Evolutionary conservation across 2,329 filamentous ascomycete genomes (phyloP), one percentile per base, ranked within the genome.

Genomic region (Penicillium sp.): DNA sequence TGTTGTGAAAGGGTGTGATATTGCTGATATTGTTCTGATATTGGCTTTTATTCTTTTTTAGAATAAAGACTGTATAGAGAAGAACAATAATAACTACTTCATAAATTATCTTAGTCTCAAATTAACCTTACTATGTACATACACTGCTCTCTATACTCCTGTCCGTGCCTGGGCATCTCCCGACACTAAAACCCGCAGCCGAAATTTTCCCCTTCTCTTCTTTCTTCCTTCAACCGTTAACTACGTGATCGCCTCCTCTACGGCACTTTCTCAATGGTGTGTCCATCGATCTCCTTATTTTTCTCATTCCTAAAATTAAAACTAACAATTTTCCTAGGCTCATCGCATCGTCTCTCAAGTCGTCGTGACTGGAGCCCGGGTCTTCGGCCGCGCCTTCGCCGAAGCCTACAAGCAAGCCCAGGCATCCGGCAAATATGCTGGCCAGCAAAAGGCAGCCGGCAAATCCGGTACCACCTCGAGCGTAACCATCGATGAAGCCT

Each of bases 361-460:
- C 73, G 83, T 96, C 72, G 70, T 97, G 59, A 89, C 88, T 64
- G 91, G 91, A 75, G 81, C 83, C 55, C 88, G 93, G 63, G 93
- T 97, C 61, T 82, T 98, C 69, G 89, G 90, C 57, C 88, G 90
- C 61, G 90, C 93, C 63, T 93, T 97, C 68, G 77, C 83, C 63
- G 93, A 96, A 74, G 93, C 93, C 58, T 98, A 94, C 76, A 89
- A 88, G 69, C 93, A 98, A 77, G 93, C 93, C 43, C 83, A 88
- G 52, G 91, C 91, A 31, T 85, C 89, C 3, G 87, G 85, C 55
- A 81, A 87, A 69, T 93, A 94, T 70, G 83, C 85, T 60, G 84
- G 84, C 57, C 82, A 87, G 46, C 82, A 84, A 56, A 85, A 85
- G 63, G 67, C 72, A 29, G 39, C 48, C 48, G 78, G 79, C 58